Base-by-base conservation (phyloP, 768 basidiomycete species). In the Mrakia gelida region DNA sequence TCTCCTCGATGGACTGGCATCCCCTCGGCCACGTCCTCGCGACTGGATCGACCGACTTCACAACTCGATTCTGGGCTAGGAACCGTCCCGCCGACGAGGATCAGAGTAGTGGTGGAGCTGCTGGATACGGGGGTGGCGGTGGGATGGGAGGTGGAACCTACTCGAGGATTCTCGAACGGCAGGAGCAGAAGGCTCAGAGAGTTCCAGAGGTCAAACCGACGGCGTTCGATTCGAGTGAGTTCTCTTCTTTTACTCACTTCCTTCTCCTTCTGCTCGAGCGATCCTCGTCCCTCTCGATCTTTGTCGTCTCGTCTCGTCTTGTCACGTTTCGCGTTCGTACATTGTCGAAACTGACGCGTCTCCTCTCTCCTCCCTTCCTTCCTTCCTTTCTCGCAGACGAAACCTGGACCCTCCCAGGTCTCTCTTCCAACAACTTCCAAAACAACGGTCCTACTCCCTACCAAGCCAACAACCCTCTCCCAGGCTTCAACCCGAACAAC, bases 21-120 rank as follows among this genome's bases (percentile, higher is more conserved):
- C 95, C 96, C 0, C 89, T 98, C 23, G 96, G 97, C 0, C 95
- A 98, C 85, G 88, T 98, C 81, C 90, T 99, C 81, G 94, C 91
- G 79, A 91, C 90, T 80, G 97, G 92, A 15, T 92, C 92, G n/a
- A 98, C 97, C 86, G 97, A 99, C 87, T 94, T 95, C 86, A 98
- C 97, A 8, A 97, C 96, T 9, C 89, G 95, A n/a, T 99, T 98
- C 88, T 98, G 97, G 96, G 73, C 71, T 38, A 41, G 77, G n/a
- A 63, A 62, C 23, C 77, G 77, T 15, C 77, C 77, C n/a, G 77
- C 77, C 5, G 77, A 78, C 28, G 77, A 78, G 65, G 77, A 78
- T 45, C 77, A 72, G 45, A 45, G 56, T 18, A 78, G 72, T 61
- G 77, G 77, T 38, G 70, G 71, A 59, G 77, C 77, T 11, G 77